Base-by-base conservation (phyloP, 768 basidiomycete genomes). In the Clavaria fumosa region DNA sequence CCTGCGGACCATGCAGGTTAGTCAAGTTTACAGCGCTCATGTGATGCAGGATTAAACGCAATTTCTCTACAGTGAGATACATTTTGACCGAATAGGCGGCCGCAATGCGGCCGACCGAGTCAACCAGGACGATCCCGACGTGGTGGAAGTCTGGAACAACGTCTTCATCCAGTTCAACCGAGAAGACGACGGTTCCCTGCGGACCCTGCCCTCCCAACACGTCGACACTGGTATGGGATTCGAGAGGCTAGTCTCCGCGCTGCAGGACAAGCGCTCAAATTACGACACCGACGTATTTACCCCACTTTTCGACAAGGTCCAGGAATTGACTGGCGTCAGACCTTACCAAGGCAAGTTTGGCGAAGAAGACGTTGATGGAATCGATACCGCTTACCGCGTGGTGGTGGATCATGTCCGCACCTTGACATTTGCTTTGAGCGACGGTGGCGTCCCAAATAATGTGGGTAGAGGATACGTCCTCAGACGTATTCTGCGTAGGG, bases 221-320 rank as follows among this genome's bases (percentile, higher is more conserved):
- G 84, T 99, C 44, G 95, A 99, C 54, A 99, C 95, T 4, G 95
- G 95, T 35, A 90, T 99, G 91, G 95, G 95, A 30, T 99, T 95
- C 57, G 95, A 99, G 56, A 85, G 95, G 37, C 67, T 99, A 20
- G 95, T 99, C 19, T 95, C 91, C 11, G 78, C 82, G 27, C 64
- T 97, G 5, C 95, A 99, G 55, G 75, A 88, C 59, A 81, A 74
- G 51, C 64, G 72, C 17, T 97, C 93, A 33, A 99, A 97, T 60
- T 99, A 99, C 60, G 95, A 99, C 55, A 97, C 95, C 35, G 95
- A 99, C 50, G 69, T 95, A 41, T 99, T 99, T 59, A 54, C 64
- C 1, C 91, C 91, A 3, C 78, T 97, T 39, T 97, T 99, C 52
- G 62, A 57, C 24, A 81, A 70, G 57, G 81, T 99, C 36, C 81